Conservation (phyloP, 257 asterid genomes). For the Craterostigma plantagineum region DNA sequence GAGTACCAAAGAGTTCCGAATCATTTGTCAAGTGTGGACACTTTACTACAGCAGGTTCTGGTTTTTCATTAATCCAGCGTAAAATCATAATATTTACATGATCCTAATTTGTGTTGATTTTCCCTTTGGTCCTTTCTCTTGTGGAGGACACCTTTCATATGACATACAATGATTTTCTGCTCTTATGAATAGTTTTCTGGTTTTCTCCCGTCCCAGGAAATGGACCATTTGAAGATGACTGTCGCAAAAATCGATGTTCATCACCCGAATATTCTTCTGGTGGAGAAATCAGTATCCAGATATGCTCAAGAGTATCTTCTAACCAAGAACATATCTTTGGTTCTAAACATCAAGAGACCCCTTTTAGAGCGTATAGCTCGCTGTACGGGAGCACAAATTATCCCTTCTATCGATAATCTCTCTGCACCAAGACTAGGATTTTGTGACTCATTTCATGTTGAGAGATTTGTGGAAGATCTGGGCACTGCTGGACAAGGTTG, state of each 20-base stretch:
- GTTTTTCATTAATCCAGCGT: constrained; percentile 6
- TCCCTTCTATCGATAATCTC: constrained; percentile 56
- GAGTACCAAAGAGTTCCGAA: constrained; percentile 90
- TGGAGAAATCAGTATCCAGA: constrained; percentile 71
- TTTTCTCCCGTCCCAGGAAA: constrained; percentile 37
- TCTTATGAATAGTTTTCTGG: constrained; percentile 9
- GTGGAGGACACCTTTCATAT: constrained; percentile 1
- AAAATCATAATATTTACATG: not conserved
- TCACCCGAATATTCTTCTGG: constrained; percentile 70
- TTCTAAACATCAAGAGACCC: constrained; percentile 57
- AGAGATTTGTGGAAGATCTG: constrained; percentile 56
- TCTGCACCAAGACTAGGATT: constrained; percentile 49
- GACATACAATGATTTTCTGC: not conserved
- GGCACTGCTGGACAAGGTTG: constrained; percentile 62
- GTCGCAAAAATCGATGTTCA: constrained; percentile 66
- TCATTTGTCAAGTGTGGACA: constrained; percentile 81
- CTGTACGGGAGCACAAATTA: constrained; percentile 67
- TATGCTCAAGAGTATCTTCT: constrained; percentile 80
- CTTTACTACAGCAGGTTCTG: constrained; percentile 85
- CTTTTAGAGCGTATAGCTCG: constrained; percentile 78
- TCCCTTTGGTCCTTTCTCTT: not conserved
- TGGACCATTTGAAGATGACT: constrained; percentile 84
- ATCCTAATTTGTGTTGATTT: not conserved
- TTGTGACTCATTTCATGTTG: constrained; percentile 64
- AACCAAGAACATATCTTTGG: constrained; percentile 63